Percentiles rank a stretch among this genome's conserved stretches.
These are phyloP conservation scores for Boletus huronensis DNA, from an alignment of 768 basidiomycete species.

Conservation along the genomic window DNA sequence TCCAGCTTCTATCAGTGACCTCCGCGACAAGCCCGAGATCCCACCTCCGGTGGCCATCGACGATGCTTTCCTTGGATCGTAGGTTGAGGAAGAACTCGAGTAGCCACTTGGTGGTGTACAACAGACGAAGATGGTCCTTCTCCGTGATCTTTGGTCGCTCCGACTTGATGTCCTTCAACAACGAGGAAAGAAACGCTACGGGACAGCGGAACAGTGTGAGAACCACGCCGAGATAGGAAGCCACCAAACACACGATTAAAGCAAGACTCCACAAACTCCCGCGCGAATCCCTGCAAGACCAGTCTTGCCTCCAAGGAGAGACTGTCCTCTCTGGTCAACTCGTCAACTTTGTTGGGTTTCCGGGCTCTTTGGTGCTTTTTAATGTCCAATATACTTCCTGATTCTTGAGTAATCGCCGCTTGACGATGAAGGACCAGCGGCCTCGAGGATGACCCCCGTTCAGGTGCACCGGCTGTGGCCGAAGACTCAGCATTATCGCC, in stretches of 20 bases:
- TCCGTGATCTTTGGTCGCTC: conserved; percentile 92
- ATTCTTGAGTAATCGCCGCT: conserved; percentile 67
- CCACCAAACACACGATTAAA: conserved; percentile 73
- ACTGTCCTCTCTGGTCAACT: conserved; percentile 64
- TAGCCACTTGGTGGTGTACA: conserved; percentile 88
- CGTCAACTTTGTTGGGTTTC: conserved; percentile 61
- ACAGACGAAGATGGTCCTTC: conserved; percentile 86
- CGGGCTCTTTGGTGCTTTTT: conserved; percentile 57
- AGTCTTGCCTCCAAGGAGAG: conserved; percentile 61
- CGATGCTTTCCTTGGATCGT: conserved; percentile 37
- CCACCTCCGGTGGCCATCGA: conserved; percentile 41
- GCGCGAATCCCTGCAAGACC: conserved; percentile 65
- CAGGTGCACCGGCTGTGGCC: conserved; percentile 17
- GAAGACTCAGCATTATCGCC: conserved; percentile 24
- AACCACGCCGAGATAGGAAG: conserved; percentile 11
- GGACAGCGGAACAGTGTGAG: conserved; percentile 13
- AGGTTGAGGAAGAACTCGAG: conserved; percentile 79
- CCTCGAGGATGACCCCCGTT: conserved; percentile 37
- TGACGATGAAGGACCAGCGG: conserved; percentile 83
- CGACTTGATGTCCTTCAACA: conserved; percentile 91
- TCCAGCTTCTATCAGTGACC: conserved; percentile 82
- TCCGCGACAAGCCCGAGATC: conserved; percentile 75
- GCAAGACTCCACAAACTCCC: conserved; percentile 72
- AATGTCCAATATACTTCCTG: conserved; percentile 69
- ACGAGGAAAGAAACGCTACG: conserved; percentile 79